Evolutionary conservation across 1,139 yeast genomes (phyloP), one percentile per base, ranked within the genome.

Genomic region (Suhomyces coccinellae): DNA sequence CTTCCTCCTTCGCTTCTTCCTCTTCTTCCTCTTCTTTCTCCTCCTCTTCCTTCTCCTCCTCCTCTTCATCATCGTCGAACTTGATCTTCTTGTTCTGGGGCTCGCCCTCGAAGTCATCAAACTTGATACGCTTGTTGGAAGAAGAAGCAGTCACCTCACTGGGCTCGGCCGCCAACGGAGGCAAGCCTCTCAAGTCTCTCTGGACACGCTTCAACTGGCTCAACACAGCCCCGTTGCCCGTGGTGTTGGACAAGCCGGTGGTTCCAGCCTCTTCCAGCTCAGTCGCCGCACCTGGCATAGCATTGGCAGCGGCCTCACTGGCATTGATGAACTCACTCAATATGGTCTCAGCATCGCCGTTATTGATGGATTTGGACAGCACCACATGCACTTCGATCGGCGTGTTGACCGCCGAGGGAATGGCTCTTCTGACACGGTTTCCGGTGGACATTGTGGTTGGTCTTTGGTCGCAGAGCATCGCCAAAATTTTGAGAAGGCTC

Each of bases 131-230:
- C 49, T 66, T 60, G 43, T 55, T 62, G 17, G 26, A 15, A 34
- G 36, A 9, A 3, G 38, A 53, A 52, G 30, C 28, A n/a, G n/a
- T n/a, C n/a, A n/a, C n/a, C n/a, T 36, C 39, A 6, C 3, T 16
- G 22, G 27, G 31, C 41, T 66, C 73, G 7, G 66, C 61, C 45
- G 63, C 65, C 50, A 76, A 61, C 16, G 90, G 90, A 6, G 91
- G 89, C 50, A 85, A 75, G 2, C 93, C 93, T 58, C 87, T 71
- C 55, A 85, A 76, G 56, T 83, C 87, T 65, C 91, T 75, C 59
- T 83, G 88, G 30, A 85, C 72, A 53, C 93, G 72, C 56, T 71
- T 75, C 55, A 85, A 71, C 68, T 85, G 93, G 48, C 84, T 78
- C 52, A 79, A 58, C 13, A 69, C 61, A 12, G 76, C 72, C 40